Conservation (phyloP, 2,329 filamentous ascomycete species). For the Cladorrhinum sp. region DNA sequence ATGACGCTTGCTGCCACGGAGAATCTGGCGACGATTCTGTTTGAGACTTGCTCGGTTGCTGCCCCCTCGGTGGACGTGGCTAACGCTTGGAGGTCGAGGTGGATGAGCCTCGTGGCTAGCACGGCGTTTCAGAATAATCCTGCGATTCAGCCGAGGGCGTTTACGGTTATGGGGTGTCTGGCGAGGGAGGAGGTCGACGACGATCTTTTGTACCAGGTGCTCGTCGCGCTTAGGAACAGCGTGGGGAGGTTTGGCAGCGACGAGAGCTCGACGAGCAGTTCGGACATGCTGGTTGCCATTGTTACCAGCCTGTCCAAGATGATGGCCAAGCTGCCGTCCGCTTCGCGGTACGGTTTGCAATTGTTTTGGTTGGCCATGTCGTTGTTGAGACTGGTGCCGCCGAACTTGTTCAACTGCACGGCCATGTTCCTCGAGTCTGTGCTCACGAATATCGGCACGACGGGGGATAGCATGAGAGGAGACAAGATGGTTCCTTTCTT, state of each 20-base stretch:
- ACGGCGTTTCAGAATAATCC: constrained; percentile 72
- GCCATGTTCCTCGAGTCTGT: constrained; percentile 64
- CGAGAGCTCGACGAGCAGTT: constrained; percentile 41
- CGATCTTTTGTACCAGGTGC: constrained; percentile 67
- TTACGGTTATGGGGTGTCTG: constrained; percentile 68
- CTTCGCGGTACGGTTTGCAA: constrained; percentile 65
- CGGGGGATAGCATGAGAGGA: constrained; percentile 53
- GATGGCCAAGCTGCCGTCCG: constrained; percentile 65
- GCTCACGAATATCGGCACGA: constrained; percentile 60
- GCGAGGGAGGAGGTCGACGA: constrained; percentile 71
- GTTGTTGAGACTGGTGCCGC: constrained; percentile 61
- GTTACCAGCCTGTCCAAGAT: constrained; percentile 66
- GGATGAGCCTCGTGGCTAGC: constrained; percentile 71
- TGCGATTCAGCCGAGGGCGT: constrained; percentile 66
- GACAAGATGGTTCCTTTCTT: constrained; percentile 58
- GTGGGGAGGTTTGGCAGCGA: constrained; percentile 64
- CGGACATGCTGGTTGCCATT: constrained; percentile 67
- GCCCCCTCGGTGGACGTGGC: constrained; percentile 63
- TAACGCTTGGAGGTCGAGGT: constrained; percentile 67
- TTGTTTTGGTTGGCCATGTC: constrained; percentile 70
- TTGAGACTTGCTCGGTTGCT: constrained; percentile 61
- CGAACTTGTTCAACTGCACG: constrained; percentile 62
- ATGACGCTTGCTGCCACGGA: constrained; percentile 54
- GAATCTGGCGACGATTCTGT: constrained; percentile 57
- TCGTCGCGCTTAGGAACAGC: constrained; percentile 64